Conservation (phyloP, 1,139 yeast species). For the Wickerhamomyces sp. region DNA sequence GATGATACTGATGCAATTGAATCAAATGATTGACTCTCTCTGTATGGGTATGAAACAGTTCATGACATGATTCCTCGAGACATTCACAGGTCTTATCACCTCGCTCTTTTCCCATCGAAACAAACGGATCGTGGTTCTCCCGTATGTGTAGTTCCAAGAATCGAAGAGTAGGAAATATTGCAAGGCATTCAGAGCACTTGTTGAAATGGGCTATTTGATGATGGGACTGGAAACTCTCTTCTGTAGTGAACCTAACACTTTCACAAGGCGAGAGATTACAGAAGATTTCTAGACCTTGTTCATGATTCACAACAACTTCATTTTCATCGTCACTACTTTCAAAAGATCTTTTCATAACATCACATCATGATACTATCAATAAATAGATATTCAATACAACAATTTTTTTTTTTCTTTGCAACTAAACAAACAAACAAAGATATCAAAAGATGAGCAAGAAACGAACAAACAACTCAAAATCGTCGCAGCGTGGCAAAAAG, state of each 20-base stretch:
- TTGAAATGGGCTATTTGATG: neutral
- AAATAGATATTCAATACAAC: no score
- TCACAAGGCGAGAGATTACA: conserved; percentile 1
- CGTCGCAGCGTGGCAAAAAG: neutral
- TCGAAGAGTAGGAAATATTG: conserved; percentile 36
- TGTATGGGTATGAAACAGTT: conserved; percentile 30
- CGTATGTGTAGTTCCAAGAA: conserved; percentile 44
- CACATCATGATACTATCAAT: no score
- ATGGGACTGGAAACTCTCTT: conserved; percentile 1
- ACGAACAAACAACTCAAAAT: neutral
- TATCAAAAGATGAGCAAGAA: neutral
- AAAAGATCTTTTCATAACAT: no score
- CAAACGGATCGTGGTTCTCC: conserved; percentile 48
- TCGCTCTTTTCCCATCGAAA: conserved; percentile 30
- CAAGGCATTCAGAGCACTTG: conserved; percentile 38
- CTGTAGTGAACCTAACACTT: neutral
- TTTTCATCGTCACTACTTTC: no score
- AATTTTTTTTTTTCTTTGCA: no score
- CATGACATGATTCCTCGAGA: conserved; percentile 34
- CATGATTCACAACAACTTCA: neutral
- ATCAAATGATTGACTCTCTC: conserved; percentile 45
- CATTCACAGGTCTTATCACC: conserved; percentile 42
- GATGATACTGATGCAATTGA: conserved; percentile 47
- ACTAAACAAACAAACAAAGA: neutral
- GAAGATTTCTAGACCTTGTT: neutral